Base-by-base conservation (phyloP, 208 protist species). In the Plasmodiophora brassicae region DNA sequence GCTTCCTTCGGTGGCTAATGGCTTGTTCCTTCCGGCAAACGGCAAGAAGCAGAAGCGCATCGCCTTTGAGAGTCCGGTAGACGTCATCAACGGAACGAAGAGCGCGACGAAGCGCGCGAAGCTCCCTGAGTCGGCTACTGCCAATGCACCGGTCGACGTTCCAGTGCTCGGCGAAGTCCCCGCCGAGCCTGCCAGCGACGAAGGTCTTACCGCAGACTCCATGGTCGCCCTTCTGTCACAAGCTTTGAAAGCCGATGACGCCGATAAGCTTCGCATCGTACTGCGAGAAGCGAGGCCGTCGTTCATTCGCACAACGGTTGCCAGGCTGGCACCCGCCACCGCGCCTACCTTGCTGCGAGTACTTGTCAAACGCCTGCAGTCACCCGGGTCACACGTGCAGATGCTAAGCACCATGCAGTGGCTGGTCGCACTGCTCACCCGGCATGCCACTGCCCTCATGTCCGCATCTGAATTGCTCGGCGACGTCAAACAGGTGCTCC, bases 181-280 rank as follows among this genome's bases (percentile, higher is more conserved):
- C 50, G 50, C 50, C 20, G 14, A 28, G 14, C 14, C 32, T 5
- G 14, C 5, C 41, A 38, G n/a, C n/a, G n/a, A 78, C 5, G 65
- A 5, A 36, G 65, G 32, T 14, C 14, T 38, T 5, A 36, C 65
- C 5, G 65, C 65, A 8, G 65, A 78, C 41, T 78, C 65, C n/a
- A 78, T 78, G 65, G n/a, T 78, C 65, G 41, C 65, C 41, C n/a
- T 78, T 5, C n/a, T 78, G n/a, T n/a, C 41, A 5, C 65, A 78
- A 32, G 65, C 14, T 8, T 38, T 78, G 65, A 78, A 78, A 32
- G 32, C 65, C 14, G 41, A 78, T 38, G 65, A 78, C 41, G 20
- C 5, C 65, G 32, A 78, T n/a, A 78, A 78, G n/a, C 65, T 78
- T n/a, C 5, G 5, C n/a, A 14, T 78, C 32, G 65, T 78, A 44